Conservation (phyloP, 441 rosid species). For the Croton laevigatus region DNA sequence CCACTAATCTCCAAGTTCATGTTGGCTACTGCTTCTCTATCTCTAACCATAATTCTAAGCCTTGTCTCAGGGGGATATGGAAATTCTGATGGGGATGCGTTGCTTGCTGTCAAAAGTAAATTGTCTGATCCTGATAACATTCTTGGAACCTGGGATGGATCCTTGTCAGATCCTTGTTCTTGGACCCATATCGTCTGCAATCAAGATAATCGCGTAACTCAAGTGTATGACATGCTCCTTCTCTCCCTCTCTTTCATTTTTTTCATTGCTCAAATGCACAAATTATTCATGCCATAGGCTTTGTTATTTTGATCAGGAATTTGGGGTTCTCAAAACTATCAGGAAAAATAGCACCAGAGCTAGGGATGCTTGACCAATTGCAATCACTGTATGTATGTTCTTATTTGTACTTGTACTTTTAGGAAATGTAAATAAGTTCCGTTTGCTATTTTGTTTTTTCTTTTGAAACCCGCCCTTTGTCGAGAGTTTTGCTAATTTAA, state of each 20-base stretch:
- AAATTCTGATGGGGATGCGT: slow-evolving; percentile 54
- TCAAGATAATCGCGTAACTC: slow-evolving; percentile 32
- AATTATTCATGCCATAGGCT: no score
- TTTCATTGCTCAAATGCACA: background rate
- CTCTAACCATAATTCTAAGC: background rate
- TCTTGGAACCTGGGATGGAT: slow-evolving; percentile 76
- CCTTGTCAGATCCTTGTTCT: slow-evolving; percentile 81
- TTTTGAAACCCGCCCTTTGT: background rate
- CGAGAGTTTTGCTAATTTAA: background rate
- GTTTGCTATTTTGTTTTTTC: slow-evolving; percentile 53
- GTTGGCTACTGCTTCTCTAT: background rate
- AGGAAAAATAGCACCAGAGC: no score
- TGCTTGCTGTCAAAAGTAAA: slow-evolving; percentile 45
- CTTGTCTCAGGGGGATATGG: background rate
- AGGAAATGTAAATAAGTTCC: no score
- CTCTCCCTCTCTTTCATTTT: background rate
- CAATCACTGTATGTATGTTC: no score
- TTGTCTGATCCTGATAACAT: slow-evolving; percentile 65
- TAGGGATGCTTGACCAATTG: no score
- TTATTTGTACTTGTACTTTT: no score
- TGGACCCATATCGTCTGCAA: slow-evolving; percentile 80
- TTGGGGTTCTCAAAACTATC: no score
- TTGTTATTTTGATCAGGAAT: no score
- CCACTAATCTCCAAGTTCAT: background rate
- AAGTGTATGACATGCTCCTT: background rate